phyloP scores from a whole-genome alignment of 176 grass and related monocot genomes.

The Triticum turgidum region DNA sequence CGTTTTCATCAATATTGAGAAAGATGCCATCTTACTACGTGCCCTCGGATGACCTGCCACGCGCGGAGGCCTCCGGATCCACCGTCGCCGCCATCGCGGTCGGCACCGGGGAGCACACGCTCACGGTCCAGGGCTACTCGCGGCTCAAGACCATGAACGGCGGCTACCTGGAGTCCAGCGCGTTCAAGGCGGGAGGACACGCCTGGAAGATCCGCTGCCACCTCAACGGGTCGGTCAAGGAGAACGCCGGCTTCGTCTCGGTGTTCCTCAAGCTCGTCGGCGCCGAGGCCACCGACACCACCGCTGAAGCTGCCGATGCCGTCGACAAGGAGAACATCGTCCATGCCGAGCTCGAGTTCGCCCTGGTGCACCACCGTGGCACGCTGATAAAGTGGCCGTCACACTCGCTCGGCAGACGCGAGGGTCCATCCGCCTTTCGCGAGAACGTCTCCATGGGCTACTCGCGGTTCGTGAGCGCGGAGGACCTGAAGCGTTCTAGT shows the following conservation, averaged over 20 bases:
- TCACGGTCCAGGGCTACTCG: slow-evolving; percentile 2
- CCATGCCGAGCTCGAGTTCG: background rate
- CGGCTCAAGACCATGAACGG: background rate
- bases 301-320: too few relatives aligned
- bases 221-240: background rate
- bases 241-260: background rate
- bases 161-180: background rate
- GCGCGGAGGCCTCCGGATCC: background rate
- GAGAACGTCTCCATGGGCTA: background rate
- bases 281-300: background rate
- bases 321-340: background rate
- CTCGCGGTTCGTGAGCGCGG: background rate
- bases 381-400: background rate
- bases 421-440: background rate
- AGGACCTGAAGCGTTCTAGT: background rate
- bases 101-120: background rate
- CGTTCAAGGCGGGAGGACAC: background rate
- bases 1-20: background rate
- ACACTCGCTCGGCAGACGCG: background rate
- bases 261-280: background rate
- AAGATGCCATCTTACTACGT: background rate
- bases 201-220: background rate
- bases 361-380: background rate
- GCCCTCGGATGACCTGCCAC: background rate
- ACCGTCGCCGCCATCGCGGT: background rate